Percentiles rank a stretch among this genome's conserved stretches.
These are phyloP conservation scores for Verticillium tricorpus DNA, from an alignment of 2,329 filamentous ascomycete species.

Conservation along the genomic window DNA sequence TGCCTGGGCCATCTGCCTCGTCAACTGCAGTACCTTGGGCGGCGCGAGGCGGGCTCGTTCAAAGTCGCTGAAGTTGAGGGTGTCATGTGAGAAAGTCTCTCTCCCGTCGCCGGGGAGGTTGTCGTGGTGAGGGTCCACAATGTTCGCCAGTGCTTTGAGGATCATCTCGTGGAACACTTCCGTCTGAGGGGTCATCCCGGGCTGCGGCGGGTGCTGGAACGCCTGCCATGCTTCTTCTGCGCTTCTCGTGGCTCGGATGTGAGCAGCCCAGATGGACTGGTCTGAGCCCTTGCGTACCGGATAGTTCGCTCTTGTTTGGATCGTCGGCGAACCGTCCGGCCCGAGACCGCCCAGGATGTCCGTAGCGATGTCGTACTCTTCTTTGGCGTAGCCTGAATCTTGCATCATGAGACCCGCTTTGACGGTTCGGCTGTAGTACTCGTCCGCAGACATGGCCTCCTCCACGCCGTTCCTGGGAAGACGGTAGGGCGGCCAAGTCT, in stretches of 20 bases:
- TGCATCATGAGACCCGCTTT: constrained; percentile 49
- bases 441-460: constrained; percentile 44
- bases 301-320: constrained; percentile 37
- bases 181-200: constrained; percentile 27
- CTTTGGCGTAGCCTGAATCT: constrained; percentile 50
- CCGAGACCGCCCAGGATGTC: constrained; percentile 49
- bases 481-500: constrained; percentile 58
- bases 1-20: constrained; percentile 49
- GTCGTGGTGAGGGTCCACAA: constrained; percentile 14
- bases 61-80: constrained; percentile 55
- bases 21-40: constrained; percentile 49
- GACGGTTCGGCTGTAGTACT: constrained; percentile 49
- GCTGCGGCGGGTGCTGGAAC: constrained; percentile 33
- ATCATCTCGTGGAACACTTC: constrained; percentile 58
- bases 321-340: constrained; percentile 47
- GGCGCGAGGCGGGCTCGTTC: constrained; percentile 59
- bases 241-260: constrained; percentile 55
- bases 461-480: constrained; percentile 55
- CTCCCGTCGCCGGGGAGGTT: constrained; percentile 17
- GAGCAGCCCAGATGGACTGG: constrained; percentile 45
- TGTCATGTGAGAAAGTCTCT: constrained; percentile 27
- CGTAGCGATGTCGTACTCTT: constrained; percentile 42
- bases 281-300: neutral
- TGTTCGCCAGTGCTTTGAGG: constrained; percentile 43
- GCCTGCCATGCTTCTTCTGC: constrained; percentile 56